A percentile compares a stretch with the other conserved stretches of the same genome.
These are phyloP conservation scores for Lentinula aciculospora DNA, from an alignment of 768 basidiomycete genomes.

Conservation along the genomic window DNA sequence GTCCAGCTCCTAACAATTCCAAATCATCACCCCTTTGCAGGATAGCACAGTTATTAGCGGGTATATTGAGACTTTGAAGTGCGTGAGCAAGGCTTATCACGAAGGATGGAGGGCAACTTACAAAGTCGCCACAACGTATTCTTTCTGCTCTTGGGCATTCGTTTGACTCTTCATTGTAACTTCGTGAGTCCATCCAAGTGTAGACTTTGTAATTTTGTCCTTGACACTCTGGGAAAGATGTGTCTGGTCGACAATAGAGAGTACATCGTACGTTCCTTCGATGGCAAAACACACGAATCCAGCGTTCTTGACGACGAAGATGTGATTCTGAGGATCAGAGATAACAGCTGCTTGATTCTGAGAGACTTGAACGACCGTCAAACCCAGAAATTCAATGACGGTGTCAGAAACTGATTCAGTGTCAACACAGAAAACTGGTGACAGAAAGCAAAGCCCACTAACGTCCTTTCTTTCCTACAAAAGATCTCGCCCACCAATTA, in stretches of 20 bases:
- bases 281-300: conserved; percentile 77
- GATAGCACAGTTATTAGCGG: conserved; percentile 84
- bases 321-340: conserved; percentile 72
- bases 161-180: conserved; percentile 69
- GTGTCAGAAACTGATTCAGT: conserved; percentile 65
- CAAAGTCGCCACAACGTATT: conserved; percentile 80
- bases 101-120: conserved; percentile 24
- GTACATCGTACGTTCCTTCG: conserved; percentile 73
- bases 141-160: conserved; percentile 36
- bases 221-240: conserved; percentile 58
- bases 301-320: conserved; percentile 75
- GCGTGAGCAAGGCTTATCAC: background rate
- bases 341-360: conserved; percentile 81
- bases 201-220: conserved; percentile 55
- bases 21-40: conserved; percentile 79
- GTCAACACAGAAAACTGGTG: background rate
- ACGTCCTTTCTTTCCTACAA: conserved; percentile 65
- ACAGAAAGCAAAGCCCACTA: conserved; percentile 20
- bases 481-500: conserved; percentile 84
- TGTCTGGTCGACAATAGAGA: conserved; percentile 81
- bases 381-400: conserved; percentile 72
- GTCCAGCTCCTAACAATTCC: conserved; percentile 72
- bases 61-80: conserved; percentile 61
- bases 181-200: conserved; percentile 72
- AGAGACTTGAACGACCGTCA: conserved; percentile 82